These are phyloP conservation scores for Zoysia pacifica DNA, from an alignment of 176 grass and related monocot species.

Conservation along the genomic window DNA sequence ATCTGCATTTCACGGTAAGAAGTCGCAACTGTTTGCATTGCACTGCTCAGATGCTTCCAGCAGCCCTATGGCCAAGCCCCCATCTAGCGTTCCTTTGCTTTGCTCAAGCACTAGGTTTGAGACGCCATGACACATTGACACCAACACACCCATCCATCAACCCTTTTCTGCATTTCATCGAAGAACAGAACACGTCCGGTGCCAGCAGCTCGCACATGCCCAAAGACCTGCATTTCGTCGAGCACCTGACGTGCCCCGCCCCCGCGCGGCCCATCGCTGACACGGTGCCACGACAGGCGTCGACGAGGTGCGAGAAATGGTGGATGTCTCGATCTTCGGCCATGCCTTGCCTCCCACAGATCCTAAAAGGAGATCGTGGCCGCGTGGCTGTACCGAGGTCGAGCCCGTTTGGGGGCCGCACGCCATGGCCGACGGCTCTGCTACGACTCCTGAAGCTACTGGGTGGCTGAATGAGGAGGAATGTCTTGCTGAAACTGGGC, in stretches of 20 bases:
- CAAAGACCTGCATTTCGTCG: background rate
- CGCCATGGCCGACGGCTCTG: background rate
- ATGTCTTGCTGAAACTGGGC: background rate
- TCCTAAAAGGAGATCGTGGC: background rate
- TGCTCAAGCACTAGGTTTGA: background rate
- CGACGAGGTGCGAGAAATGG: background rate
- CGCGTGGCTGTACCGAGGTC: background rate
- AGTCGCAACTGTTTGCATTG: background rate
- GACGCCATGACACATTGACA: background rate
- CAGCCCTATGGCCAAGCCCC: background rate
- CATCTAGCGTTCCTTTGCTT: background rate
- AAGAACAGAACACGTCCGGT: background rate
- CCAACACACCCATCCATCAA: too few relatives aligned
- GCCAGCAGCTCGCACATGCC: background rate
- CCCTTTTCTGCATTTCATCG: background rate
- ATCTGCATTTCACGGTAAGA: background rate
- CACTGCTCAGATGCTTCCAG: background rate
- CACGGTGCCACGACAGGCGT: background rate
- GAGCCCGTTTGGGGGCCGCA: background rate
- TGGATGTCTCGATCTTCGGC: background rate
- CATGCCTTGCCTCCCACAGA: background rate
- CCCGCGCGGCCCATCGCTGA: background rate
- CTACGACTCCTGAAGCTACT: too few relatives aligned
- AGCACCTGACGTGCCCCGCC: background rate
- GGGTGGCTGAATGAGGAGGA: too few relatives aligned